Evolutionary conservation across 352 stramenopile species (phyloP).

Genomic region (Globisporangium megalacanthum): DNA sequence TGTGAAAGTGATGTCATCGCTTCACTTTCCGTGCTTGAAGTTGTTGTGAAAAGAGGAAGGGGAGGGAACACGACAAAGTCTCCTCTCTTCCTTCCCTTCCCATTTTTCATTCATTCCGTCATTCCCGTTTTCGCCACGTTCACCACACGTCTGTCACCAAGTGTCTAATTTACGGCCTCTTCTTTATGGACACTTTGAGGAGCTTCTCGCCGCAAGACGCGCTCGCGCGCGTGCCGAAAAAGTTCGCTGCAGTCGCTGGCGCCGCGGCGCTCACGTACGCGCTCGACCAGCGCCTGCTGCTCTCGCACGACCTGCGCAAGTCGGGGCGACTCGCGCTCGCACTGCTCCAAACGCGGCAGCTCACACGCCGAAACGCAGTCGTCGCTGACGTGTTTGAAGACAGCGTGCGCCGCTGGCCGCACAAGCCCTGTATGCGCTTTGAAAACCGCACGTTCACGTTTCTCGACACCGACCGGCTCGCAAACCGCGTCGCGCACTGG

Average conservation of each 20-base stretch:
- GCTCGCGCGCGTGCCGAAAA: slow-evolving; percentile 22
- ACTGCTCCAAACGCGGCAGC: slow-evolving; percentile 35
- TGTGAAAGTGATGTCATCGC: not conserved
- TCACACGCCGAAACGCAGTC: slow-evolving; percentile 28
- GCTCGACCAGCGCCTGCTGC: slow-evolving; percentile 46
- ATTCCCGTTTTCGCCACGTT: not conserved
- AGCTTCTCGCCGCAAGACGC: not conserved
- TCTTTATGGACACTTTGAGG: not conserved
- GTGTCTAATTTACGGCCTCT: not conserved
- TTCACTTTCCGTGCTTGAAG: not conserved
- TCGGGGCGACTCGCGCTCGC: slow-evolving; percentile 28
- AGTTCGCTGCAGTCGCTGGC: slow-evolving; percentile 40
- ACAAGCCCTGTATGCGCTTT: slow-evolving; percentile 60
- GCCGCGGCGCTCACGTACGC: slow-evolving; percentile 37
- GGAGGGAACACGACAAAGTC: not conserved
- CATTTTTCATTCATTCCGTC: not conserved
- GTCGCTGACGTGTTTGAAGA: slow-evolving; percentile 62
- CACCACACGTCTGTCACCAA: not conserved
- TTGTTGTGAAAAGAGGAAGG: not conserved
- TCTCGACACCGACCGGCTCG: slow-evolving; percentile 45
- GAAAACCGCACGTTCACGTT: slow-evolving; percentile 49
- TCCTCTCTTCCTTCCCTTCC: not conserved
- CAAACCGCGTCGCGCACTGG: slow-evolving; percentile 78
- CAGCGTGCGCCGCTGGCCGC: slow-evolving; percentile 41
- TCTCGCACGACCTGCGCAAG: slow-evolving; percentile 54